Evolutionary conservation across 1,139 yeast species (phyloP).

Genomic region (Saccharomycopsis crataegensis): DNA sequence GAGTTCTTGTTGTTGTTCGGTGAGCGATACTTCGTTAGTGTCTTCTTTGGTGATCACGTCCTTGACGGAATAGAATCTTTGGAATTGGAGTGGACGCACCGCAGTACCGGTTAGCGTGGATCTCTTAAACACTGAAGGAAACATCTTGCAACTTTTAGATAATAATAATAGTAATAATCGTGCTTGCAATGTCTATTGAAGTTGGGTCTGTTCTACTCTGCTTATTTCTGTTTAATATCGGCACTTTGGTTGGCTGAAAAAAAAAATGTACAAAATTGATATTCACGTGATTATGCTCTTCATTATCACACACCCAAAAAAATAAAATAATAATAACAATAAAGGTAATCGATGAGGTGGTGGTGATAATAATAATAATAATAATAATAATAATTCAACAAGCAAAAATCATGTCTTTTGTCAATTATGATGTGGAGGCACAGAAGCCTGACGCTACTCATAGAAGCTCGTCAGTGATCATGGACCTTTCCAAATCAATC

Average conservation of each 20-base stretch:
- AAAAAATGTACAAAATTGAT: background rate
- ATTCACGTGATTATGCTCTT: too few species aligned
- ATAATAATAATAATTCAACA: background rate
- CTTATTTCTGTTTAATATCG: background rate
- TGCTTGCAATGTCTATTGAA: too few species aligned
- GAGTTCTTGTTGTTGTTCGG: constrained; percentile 24
- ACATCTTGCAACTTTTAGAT: background rate
- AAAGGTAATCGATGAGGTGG: background rate
- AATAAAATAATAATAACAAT: background rate
- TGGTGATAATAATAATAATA: background rate
- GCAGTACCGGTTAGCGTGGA: background rate
- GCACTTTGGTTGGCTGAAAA: background rate
- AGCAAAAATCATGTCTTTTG: constrained; percentile 15
- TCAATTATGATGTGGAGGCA: constrained; percentile 18
- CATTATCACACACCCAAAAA: background rate
- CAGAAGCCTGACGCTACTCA: constrained; percentile 2
- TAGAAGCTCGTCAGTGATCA: constrained; percentile 1
- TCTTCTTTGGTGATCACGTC: constrained; percentile 6
- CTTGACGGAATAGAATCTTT: background rate
- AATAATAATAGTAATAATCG: too few species aligned
- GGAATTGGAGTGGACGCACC: background rate
- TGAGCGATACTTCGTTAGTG: constrained; percentile 1
- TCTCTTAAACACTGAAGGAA: background rate
- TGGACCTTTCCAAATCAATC: constrained; percentile 23
- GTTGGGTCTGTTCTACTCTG: background rate